Conservation (phyloP, 208 protist genomes). For the Leishmania martiniquensis region DNA sequence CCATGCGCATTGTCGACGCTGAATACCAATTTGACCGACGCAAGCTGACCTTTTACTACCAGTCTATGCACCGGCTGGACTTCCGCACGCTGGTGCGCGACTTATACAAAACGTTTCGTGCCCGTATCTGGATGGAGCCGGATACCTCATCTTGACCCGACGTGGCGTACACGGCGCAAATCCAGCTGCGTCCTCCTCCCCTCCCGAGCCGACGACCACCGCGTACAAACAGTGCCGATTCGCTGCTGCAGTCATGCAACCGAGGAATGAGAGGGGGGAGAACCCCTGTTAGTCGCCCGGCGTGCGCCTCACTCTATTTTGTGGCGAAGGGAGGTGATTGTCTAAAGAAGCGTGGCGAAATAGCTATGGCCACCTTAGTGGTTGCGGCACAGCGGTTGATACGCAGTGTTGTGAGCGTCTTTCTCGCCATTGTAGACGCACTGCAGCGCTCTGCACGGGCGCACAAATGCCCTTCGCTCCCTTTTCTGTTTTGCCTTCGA, state of each 20-base stretch:
- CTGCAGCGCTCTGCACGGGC: background rate
- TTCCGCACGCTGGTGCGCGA: conserved; percentile 91
- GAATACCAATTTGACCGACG: conserved; percentile 94
- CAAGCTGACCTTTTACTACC: conserved; percentile 94
- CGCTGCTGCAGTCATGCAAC: background rate
- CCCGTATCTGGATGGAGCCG: conserved; percentile 93
- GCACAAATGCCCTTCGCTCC: background rate
- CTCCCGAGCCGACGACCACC: background rate
- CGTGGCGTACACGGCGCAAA: background rate
- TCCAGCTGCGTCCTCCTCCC: too few species aligned
- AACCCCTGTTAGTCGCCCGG: background rate
- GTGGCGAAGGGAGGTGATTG: background rate
- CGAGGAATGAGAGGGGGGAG: background rate
- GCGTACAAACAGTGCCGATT: background rate
- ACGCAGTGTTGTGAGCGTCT: background rate
- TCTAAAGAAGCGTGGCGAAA: background rate
- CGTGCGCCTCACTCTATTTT: background rate
- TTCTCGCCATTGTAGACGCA: conserved; percentile 1
- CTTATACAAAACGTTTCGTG: conserved; percentile 91
- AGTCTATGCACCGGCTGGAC: conserved; percentile 84
- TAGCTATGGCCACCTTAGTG: background rate
- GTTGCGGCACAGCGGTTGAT: background rate
- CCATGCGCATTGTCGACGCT: conserved; percentile 92
- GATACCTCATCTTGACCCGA: conserved; percentile 44
- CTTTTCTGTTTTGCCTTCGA: background rate